Base-by-base conservation (phyloP, 2,329 filamentous ascomycete species). In the Penicillium aurantiogriseum region DNA sequence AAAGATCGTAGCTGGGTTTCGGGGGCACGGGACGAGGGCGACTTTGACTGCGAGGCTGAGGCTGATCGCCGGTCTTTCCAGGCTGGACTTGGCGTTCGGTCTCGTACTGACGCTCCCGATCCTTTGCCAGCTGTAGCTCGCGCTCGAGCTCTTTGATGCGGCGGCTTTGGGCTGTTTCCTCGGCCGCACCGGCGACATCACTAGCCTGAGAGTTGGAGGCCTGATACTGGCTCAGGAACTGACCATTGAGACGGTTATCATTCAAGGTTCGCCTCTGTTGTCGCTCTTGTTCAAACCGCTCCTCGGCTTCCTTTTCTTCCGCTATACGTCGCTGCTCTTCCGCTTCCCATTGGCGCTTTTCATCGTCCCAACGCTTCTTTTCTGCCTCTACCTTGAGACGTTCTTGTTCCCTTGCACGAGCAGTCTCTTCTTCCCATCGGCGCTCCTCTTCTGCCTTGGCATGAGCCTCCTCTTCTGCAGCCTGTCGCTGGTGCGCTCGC, bases 191-290 rank as follows among this genome's bases (percentile, higher is more conserved):
- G 65, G 69, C 17, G 19, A 36, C 71, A 56, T 67, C 64, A 53
- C 74, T 69, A 60, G 80, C 73, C 70, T 89, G 86, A 64, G 91
- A 87, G 21, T 89, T 85, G 64, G 91, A 88, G 21, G 88, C 86
- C 71, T 91, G 88, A 71, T 96, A 96, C 70, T 96, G 89, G 69
- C 90, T 93, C 50, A 96, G 82, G 66, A 88, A 92, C 70, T 96
- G 92, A 2, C 92, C 92, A 59, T 87, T 88, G 23, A 96, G 80
- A 60, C 87, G 85, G 38, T 82, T 81, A 66, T 92, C 87, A 67
- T 84, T 88, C 60, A 78, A 79, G 25, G 79, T 81, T 59, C 85
- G 82, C 55, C 84, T 80, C 57, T 84, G 81, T 66, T 81, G 81
- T 47, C 88, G 84, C 69, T 93, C 89, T 57, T 87, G 81, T 48